Evolutionary conservation across 2,329 filamentous ascomycete species (phyloP), one percentile per base, ranked within the genome.

Genomic region (Dothiorella sarmentorum): DNA sequence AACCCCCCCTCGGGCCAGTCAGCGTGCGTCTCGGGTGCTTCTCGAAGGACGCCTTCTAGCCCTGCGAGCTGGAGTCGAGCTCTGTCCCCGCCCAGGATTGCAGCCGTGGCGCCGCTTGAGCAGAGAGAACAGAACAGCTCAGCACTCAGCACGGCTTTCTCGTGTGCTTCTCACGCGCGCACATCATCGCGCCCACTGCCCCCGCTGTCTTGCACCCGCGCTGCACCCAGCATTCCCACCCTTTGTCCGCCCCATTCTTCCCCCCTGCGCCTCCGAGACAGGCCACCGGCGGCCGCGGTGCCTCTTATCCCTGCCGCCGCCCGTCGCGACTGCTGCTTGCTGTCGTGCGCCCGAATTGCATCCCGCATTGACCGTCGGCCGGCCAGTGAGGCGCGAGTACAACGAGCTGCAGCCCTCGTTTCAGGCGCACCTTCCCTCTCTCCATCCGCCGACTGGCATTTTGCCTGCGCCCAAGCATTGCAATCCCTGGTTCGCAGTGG

Each of bases 391-490:
- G 31, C 33, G 43, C 43, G 40, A 29, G 55, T 49, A 51, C 44
- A 58, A 31, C 56, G 27, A 58, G 33, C 52, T 56, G 52, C 44
- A 58, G 56, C 56, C 42, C 31, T 57, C 56, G 56, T 58, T 58
- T 58, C 56, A 58, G 56, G 56, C 56, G 56, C 56, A 58, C 44
- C 56, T 58, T 58, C 43, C 52, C 56, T 58, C 56, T 58, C 56
- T 49, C 56, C 56, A 58, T 44, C 52, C 52, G 52, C 52, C 52
- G 52, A 43, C 52, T 44, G 49, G 49, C 49, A 53, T 53, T 43
- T 56, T 56, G 52, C 55, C 55, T 45, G 33, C 15, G 31, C 55
- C 37, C 17, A 40, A 20, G 42, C 40, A 42, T 42, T 42, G 42
- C 42, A 44, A 57, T 57, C 55, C 55, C 55, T 57, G 55, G 55